phyloP scores from a whole-genome alignment of 345 rosid genomes.

The Rhizophora apiculata region DNA sequence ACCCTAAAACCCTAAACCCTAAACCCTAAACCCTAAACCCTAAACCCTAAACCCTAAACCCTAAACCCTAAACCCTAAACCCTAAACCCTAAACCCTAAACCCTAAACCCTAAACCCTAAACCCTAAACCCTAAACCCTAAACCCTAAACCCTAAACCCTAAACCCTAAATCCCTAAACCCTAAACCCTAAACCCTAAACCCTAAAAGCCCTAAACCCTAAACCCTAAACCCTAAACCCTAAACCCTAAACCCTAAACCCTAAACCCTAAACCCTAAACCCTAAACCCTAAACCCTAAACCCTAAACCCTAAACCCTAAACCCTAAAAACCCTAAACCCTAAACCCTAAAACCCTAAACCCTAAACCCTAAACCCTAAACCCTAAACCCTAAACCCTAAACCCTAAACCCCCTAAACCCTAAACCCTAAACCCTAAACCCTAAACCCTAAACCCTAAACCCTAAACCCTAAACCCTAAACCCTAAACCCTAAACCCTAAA shows the following conservation, averaged over 20 bases:
- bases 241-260: background rate
- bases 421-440: background rate
- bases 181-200: too few species aligned
- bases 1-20: background rate
- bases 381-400: background rate
- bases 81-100: background rate
- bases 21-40: background rate
- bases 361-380: background rate
- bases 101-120: background rate
- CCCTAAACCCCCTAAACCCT: background rate
- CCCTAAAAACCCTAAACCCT: too few species aligned
- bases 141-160: too few species aligned
- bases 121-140: too few species aligned
- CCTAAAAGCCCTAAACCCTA: background rate
- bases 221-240: background rate
- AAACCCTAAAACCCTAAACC: background rate
- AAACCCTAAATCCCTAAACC: too few species aligned
- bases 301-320: background rate
- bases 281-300: background rate
- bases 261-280: slow-evolving; percentile 1
- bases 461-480: background rate
- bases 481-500: too few species aligned
- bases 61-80: background rate
- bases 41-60: slow-evolving; percentile 1
- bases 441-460: background rate